Percentiles rank a stretch among this genome's conserved stretches.
Evolutionary conservation across 345 rosid genomes (phyloP).

Genomic region (Eucalyptus dawsonii): DNA sequence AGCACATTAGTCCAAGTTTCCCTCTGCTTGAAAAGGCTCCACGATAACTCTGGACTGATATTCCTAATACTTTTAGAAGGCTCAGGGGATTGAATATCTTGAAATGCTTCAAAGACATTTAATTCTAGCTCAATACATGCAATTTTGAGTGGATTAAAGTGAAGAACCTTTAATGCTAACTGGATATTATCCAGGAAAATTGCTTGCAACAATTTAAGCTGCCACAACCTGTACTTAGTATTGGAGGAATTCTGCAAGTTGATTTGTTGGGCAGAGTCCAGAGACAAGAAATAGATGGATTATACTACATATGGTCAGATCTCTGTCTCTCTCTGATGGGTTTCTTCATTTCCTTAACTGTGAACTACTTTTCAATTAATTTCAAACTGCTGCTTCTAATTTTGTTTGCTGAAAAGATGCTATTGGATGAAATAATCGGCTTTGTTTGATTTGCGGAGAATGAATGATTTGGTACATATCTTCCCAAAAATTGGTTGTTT

Average conservation of each 20-base stretch:
- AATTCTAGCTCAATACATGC: not conserved
- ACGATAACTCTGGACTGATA: not conserved
- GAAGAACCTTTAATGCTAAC: not conserved
- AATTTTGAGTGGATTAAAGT: not conserved
- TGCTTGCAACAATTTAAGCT: conserved; percentile 14
- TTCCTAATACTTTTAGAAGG: not conserved
- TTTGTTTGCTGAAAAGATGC: not conserved
- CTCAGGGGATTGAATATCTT: not conserved
- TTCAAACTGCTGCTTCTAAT: not conserved
- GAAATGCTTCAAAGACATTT: not conserved
- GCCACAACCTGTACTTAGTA: conserved; percentile 15
- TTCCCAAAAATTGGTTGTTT: not conserved
- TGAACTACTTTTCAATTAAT: not conserved
- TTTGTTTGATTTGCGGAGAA: not conserved
- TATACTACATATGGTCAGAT: conserved; percentile 13
- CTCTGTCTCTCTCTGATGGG: not conserved
- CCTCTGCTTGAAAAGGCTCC: not conserved
- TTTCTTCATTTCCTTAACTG: not conserved
- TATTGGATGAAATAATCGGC: not conserved
- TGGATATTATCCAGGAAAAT: conserved; percentile 2
- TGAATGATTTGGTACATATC: not conserved
- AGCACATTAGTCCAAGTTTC: not conserved
- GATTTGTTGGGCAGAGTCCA: conserved; percentile 19
- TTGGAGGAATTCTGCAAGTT: conserved; percentile 14
- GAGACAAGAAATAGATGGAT: conserved; percentile 16